A percentile compares a stretch with the other conserved stretches of the same genome.
These are phyloP conservation scores for Pythium brachiatum DNA, from an alignment of 352 stramenopile species.

Conservation along the genomic window DNA sequence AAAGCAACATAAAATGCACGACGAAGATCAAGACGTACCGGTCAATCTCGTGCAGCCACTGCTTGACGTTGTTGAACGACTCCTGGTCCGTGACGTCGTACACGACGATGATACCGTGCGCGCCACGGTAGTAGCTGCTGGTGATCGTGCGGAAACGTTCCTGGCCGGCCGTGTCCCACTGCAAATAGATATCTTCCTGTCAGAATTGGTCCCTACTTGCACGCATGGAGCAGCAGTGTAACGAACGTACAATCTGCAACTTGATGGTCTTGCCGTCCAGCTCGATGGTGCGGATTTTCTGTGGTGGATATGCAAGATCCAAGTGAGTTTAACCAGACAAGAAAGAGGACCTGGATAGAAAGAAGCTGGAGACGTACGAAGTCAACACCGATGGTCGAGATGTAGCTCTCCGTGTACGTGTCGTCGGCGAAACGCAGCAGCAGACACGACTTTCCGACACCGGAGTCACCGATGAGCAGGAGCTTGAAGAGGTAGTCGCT, in stretches of 20 bases:
- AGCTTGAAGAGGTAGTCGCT: constrained; percentile 99
- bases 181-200: constrained; percentile 23
- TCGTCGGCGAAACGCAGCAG: constrained; percentile 99
- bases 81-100: constrained; percentile 99
- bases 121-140: constrained; percentile 98
- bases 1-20: not conserved
- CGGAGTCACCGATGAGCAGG: constrained; percentile 97
- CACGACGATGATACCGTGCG: constrained; percentile 99
- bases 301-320: constrained; percentile 3
- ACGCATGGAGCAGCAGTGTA: constrained; percentile 7
- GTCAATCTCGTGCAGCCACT: constrained; percentile 96
- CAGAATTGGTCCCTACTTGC: not conserved
- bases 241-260: constrained; percentile 94
- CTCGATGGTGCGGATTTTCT: constrained; percentile 99
- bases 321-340: constrained; percentile 6
- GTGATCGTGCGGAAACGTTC: constrained; percentile 99
- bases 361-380: constrained; percentile 89
- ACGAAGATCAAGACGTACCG: constrained; percentile 39
- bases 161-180: constrained; percentile 99
- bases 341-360: not conserved
- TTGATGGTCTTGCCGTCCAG: constrained; percentile 99
- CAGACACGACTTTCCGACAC: constrained; percentile 98
- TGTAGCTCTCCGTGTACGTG: constrained; percentile 99
- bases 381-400: constrained; percentile 99
- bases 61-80: constrained; percentile 98